These are phyloP conservation scores for Ophiocordyceps unilateralis DNA, from an alignment of 2,329 filamentous ascomycete genomes.

Conservation along the genomic window DNA sequence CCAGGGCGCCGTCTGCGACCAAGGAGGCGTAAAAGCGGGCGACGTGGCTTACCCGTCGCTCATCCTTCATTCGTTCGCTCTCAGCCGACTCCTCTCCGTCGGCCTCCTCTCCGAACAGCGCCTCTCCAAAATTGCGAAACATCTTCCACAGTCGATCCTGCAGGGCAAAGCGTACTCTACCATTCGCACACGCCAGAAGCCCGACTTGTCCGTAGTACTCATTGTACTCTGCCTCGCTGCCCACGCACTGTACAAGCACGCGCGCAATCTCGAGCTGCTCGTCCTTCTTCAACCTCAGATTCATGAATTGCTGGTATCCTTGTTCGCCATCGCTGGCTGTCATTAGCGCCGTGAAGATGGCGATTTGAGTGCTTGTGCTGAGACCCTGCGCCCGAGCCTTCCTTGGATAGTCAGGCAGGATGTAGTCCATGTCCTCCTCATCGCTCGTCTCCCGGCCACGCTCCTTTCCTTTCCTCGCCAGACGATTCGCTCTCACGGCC, in stretches of 20 bases:
- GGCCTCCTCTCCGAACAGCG: constrained; percentile 46
- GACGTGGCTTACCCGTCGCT: constrained; percentile 32
- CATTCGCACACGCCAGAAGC: constrained; percentile 56
- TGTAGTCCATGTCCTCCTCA: constrained; percentile 28
- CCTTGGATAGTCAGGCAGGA: constrained; percentile 48
- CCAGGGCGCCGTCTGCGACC: constrained; percentile 26
- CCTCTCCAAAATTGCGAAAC: constrained; percentile 74
- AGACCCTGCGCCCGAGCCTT: constrained; percentile 71
- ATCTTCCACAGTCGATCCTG: constrained; percentile 76
- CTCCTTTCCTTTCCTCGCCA: constrained; percentile 5
- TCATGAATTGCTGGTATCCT: constrained; percentile 61
- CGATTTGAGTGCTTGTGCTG: constrained; percentile 70
- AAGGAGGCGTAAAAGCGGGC: constrained; percentile 37
- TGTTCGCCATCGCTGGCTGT: constrained; percentile 72
- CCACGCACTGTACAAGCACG: constrained; percentile 74
- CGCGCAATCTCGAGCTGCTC: constrained; percentile 77
- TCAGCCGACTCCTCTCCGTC: constrained; percentile 38
- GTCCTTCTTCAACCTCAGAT: constrained; percentile 69
- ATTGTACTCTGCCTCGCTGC: constrained; percentile 72
- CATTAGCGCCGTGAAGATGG: constrained; percentile 88
- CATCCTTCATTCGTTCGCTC: constrained; percentile 26
- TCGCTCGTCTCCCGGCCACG: constrained; percentile 13
- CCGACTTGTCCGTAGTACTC: constrained; percentile 85
- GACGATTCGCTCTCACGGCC: constrained; percentile 4
- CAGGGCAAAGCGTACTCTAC: constrained; percentile 65